These are phyloP conservation scores for Debaryomyces udenii DNA, from an alignment of 1,139 yeast species.

Conservation along the genomic window DNA sequence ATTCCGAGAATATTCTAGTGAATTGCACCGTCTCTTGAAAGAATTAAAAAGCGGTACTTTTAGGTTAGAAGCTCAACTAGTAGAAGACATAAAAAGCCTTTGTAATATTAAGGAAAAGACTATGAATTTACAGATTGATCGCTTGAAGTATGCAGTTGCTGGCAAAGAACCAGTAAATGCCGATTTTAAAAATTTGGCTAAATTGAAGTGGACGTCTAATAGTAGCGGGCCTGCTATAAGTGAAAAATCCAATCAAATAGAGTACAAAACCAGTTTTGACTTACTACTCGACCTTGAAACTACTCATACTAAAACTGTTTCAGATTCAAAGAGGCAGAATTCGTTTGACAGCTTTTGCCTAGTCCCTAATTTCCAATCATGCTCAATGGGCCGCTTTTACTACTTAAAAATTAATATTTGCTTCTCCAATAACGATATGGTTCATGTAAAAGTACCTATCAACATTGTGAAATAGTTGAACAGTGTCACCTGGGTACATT, in stretches of 20 bases:
- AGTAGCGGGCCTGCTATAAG: background rate
- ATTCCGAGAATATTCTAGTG: constrained; percentile 23
- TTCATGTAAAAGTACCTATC: constrained; percentile 38
- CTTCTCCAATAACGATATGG: constrained; percentile 31
- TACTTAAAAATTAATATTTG: constrained; percentile 33
- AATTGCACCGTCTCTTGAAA: constrained; percentile 24
- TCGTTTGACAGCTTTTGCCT: constrained; percentile 25
- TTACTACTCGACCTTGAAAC: constrained; percentile 4
- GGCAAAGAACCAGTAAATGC: background rate
- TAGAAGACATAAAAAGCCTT: constrained; percentile 36
- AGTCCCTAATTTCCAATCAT: constrained; percentile 45
- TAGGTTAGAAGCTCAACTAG: constrained; percentile 31
- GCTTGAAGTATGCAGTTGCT: constrained; percentile 16
- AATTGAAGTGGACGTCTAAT: background rate
- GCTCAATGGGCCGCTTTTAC: constrained; percentile 39
- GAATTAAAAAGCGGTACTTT: constrained; percentile 30
- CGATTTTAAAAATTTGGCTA: background rate
- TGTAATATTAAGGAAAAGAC: constrained; percentile 31
- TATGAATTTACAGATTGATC: constrained; percentile 27
- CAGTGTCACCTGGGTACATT: too few species aligned
- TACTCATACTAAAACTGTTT: constrained; percentile 4
- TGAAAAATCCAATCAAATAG: background rate
- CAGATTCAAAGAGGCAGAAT: background rate
- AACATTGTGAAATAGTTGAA: constrained; percentile 18
- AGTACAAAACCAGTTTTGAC: constrained; percentile 4